phyloP scores from a whole-genome alignment of 176 grass and related monocot genomes.

The Phyllostachys edulis region DNA sequence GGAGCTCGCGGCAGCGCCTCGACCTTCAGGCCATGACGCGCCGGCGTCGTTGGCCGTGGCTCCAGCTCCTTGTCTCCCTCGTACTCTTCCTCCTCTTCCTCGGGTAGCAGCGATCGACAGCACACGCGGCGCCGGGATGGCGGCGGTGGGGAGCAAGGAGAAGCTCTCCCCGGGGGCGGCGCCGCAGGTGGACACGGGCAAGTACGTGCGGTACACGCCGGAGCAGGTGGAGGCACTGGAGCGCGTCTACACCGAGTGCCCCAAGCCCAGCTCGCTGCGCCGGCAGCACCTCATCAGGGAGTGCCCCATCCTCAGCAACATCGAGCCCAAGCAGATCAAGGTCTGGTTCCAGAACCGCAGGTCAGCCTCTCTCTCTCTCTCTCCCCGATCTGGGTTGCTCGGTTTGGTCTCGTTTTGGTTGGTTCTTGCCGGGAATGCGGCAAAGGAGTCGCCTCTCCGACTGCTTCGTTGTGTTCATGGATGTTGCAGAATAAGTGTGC shows the following conservation, averaged over 20 bases:
- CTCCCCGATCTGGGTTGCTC: neutral
- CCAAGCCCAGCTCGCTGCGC: slow-evolving; percentile 85
- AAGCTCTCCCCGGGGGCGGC: slow-evolving; percentile 36
- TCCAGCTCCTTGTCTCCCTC: neutral
- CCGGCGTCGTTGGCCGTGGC: neutral
- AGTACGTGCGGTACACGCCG: slow-evolving; percentile 97
- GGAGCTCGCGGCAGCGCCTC: neutral
- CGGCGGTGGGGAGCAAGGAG: slow-evolving; percentile 49
- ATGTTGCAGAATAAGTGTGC: neutral
- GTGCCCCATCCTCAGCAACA: slow-evolving; percentile 88
- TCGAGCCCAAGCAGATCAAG: slow-evolving; percentile 99
- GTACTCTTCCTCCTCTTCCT: neutral
- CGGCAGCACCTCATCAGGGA: slow-evolving; percentile 92
- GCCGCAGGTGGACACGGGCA: slow-evolving; percentile 75
- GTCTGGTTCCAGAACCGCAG: slow-evolving; percentile 99
- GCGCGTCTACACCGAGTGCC: slow-evolving; percentile 95
- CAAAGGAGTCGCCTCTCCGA: neutral
- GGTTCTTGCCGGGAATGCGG: neutral
- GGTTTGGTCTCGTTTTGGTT: neutral
- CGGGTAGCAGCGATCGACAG: neutral
- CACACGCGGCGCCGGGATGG: slow-evolving; percentile 39
- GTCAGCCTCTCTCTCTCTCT: neutral
- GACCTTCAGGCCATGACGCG: slow-evolving; percentile 38
- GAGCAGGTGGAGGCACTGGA: slow-evolving; percentile 98
- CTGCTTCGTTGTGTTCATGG: neutral